phyloP scores from a whole-genome alignment of 345 rosid species.

The Capsella bursapastoris region DNA sequence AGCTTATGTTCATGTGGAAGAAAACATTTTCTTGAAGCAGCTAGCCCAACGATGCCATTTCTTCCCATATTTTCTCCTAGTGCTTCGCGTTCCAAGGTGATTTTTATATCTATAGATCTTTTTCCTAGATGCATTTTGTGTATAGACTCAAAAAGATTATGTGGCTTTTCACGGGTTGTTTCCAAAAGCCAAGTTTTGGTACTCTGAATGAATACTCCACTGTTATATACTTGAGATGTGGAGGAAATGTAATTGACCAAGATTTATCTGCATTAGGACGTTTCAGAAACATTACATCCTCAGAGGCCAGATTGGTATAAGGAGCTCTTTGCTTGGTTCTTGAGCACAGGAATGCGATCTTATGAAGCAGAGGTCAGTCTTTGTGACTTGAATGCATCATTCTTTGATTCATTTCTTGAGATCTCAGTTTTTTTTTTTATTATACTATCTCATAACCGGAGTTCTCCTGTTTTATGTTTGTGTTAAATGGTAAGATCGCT shows the following conservation, averaged over 20 bases:
- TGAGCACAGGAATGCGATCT: slow-evolving; percentile 53
- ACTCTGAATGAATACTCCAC: neutral
- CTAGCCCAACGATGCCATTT: slow-evolving; percentile 43
- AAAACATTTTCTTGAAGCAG: slow-evolving; percentile 53
- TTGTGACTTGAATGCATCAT: slow-evolving; percentile 3
- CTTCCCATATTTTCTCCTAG: slow-evolving; percentile 43
- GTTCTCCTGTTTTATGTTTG: neutral
- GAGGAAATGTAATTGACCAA: neutral
- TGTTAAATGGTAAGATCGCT: slow-evolving; percentile 48
- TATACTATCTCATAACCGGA: neutral
- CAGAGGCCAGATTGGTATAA: slow-evolving; percentile 80
- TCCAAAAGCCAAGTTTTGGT: neutral
- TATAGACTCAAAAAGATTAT: neutral
- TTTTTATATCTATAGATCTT: neutral
- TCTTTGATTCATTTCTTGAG: slow-evolving; percentile 3
- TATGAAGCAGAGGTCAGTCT: slow-evolving; percentile 74
- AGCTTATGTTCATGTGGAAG: slow-evolving; percentile 52
- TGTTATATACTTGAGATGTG: slow-evolving; percentile 7
- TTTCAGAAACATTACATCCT: slow-evolving; percentile 59
- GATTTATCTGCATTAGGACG: slow-evolving; percentile 45
- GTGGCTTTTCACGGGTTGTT: neutral
- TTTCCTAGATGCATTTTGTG: neutral
- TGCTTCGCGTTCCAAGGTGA: slow-evolving; percentile 51
- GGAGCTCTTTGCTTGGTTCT: slow-evolving; percentile 60
- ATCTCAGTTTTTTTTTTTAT: neutral